Evolutionary conservation across 306 rosid species (phyloP).

Genomic region (Senna siamea): DNA sequence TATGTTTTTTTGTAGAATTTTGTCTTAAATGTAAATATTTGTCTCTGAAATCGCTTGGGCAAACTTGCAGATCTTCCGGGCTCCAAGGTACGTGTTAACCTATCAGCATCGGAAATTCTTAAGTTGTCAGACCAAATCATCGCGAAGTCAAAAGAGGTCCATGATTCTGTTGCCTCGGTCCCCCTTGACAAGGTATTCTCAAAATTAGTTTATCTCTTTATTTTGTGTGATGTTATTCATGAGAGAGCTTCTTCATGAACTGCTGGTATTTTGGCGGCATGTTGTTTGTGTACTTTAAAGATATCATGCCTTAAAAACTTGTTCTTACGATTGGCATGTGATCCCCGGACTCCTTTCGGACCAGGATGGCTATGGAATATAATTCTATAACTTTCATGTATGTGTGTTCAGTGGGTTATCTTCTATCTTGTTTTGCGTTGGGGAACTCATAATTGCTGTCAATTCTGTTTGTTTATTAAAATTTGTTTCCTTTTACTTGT

Average conservation of each 20-base stretch:
- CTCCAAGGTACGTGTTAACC: slow-evolving; percentile 58
- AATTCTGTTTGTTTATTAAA: neutral
- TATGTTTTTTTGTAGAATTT: neutral
- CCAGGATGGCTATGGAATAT: neutral
- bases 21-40: neutral
- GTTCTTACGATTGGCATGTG: neutral
- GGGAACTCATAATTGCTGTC: neutral
- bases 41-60: neutral
- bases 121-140: slow-evolving; percentile 74
- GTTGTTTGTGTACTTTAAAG: neutral
- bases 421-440: neutral
- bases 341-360: too few species aligned
- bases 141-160: slow-evolving; percentile 73
- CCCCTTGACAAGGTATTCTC: slow-evolving; percentile 77
- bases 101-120: slow-evolving; percentile 80
- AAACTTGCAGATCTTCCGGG: slow-evolving; percentile 71
- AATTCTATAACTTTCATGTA: neutral
- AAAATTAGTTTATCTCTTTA: neutral
- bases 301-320: neutral
- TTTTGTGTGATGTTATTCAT: neutral
- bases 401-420: neutral
- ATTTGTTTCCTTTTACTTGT: neutral
- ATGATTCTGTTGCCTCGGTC: slow-evolving; percentile 78
- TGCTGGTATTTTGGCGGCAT: neutral
- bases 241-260: neutral